These are phyloP conservation scores for Dovyalis caffra DNA, from an alignment of 345 rosid genomes.

Conservation along the genomic window DNA sequence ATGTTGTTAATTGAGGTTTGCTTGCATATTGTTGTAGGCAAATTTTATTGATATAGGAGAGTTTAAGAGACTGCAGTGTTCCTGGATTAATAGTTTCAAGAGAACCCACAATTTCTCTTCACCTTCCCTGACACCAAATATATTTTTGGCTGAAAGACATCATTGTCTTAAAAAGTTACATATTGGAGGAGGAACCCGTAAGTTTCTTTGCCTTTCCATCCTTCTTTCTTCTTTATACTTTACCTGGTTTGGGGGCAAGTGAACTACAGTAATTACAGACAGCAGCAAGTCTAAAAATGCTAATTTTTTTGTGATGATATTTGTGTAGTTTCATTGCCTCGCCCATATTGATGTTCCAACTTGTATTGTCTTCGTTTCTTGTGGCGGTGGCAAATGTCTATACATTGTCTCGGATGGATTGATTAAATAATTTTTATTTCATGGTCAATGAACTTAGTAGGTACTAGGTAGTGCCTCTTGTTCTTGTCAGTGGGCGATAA, in stretches of 20 bases:
- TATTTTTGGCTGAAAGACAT: slow-evolving; percentile 19
- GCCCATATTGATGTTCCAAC: neutral
- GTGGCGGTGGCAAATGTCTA: neutral
- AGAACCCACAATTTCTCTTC: slow-evolving; percentile 26
- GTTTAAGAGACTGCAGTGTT: slow-evolving; percentile 17
- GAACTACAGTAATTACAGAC: neutral
- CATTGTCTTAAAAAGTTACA: slow-evolving; percentile 29
- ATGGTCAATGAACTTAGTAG: too few species aligned
- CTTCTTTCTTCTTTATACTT: neutral
- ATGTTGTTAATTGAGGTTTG: neutral
- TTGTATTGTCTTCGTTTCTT: neutral
- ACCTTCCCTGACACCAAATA: slow-evolving; percentile 20
- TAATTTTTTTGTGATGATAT: neutral
- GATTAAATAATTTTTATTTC: neutral
- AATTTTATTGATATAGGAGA: slow-evolving; percentile 25
- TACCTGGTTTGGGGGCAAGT: neutral
- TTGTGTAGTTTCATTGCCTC: too few species aligned
- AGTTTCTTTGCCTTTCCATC: slow-evolving; percentile 14
- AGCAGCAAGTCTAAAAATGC: neutral
- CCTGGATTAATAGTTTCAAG: slow-evolving; percentile 27
- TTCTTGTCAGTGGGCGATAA: too few species aligned
- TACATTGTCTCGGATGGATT: neutral
- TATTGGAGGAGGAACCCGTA: slow-evolving; percentile 33
- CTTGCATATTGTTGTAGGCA: slow-evolving; percentile 26
- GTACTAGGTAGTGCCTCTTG: too few species aligned